Evolutionary conservation across 495 filamentous ascomycete species (phyloP), one percentile per base, ranked within the genome.

Genomic region (Penicillium longicatenatum): DNA sequence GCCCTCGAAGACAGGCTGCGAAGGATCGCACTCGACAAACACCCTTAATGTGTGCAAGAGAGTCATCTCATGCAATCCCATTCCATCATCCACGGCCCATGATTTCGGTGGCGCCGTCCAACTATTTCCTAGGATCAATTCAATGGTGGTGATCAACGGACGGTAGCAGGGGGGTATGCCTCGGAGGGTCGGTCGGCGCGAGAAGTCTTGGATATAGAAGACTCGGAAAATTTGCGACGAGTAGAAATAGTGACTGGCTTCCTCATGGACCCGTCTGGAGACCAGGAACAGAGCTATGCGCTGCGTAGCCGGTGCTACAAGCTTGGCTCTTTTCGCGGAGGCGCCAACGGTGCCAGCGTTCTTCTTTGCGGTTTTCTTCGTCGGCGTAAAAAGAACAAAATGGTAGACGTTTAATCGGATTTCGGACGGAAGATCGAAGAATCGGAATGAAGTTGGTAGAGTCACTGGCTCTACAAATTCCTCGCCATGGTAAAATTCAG

Each of bases 21-120:
- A 88, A 0, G 92, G 90, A 66, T 96, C 92, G 61, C 79, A 83
- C 71, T 95, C 84, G 22, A 93, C 82, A 64, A 91, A 93, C 0
- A 96, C 81, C 50, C 85, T 89, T 46, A 96, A 69, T 12, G 77
- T 81, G 39, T 81, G 78, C 20, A 89, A 78, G 44, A 78, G 79
- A 31, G 69, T 70, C 75, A 86, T 86, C 43, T 92, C 84, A 37
- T 74, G 66, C 22, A 95, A 75, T 0, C 90, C 89, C 22, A 94
- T 75, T 1, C 79, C 71, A 6, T 79, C 68, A 59, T 84, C 86
- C 24, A 92, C 86, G 3, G 81, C 79, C 90, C 91, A 94, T 45
- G 85, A 83, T 11, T 75, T 73, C 1, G 91, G 91, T 3, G 91
- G 91, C 46, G 79, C 79, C 16, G 77, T 89, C 88, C 89, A 96